A percentile compares a stretch with the other conserved stretches of the same genome.
Evolutionary conservation across 176 grass and related monocot genomes (phyloP).

Genomic region (Aegilops umbellulata): DNA sequence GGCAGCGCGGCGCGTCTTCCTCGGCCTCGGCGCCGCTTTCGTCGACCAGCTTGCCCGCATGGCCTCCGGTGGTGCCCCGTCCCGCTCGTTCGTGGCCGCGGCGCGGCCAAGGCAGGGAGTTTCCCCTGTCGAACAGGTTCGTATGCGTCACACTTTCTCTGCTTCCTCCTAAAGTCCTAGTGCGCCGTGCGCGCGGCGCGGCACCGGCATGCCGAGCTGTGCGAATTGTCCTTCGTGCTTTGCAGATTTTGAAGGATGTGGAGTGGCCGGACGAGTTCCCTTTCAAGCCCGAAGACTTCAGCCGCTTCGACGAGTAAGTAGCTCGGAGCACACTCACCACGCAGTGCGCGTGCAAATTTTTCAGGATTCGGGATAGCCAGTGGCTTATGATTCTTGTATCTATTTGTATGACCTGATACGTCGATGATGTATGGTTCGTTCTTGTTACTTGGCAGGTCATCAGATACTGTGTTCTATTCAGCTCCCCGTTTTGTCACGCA

Average conservation of each 20-base stretch:
- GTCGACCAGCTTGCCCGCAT: constrained; percentile 58
- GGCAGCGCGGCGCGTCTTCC: constrained; percentile 63
- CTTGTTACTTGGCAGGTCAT: constrained; percentile 51
- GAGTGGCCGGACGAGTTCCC: constrained; percentile 89
- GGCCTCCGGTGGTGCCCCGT: constrained; percentile 49
- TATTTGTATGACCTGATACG: background rate
- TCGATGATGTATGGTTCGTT: background rate
- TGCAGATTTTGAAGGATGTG: constrained; percentile 86
- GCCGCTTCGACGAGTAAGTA: constrained; percentile 87
- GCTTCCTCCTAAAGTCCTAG: background rate
- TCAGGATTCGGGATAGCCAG: background rate
- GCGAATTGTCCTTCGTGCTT: background rate
- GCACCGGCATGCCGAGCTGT: background rate
- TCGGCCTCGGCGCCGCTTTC: constrained; percentile 57
- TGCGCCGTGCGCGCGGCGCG: background rate
- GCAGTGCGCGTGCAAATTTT: background rate
- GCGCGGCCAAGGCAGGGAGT: constrained; percentile 63
- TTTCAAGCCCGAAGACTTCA: constrained; percentile 94
- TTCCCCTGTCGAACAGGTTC: constrained; percentile 86
- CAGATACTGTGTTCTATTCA: constrained; percentile 73
- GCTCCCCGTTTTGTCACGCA: constrained; percentile 94
- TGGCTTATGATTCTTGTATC: background rate
- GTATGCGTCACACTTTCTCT: background rate
- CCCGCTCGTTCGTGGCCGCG: constrained; percentile 63
- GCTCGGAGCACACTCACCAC: background rate